phyloP scores from a whole-genome alignment of 495 filamentous ascomycete genomes.

The Daldinia vernicosa region DNA sequence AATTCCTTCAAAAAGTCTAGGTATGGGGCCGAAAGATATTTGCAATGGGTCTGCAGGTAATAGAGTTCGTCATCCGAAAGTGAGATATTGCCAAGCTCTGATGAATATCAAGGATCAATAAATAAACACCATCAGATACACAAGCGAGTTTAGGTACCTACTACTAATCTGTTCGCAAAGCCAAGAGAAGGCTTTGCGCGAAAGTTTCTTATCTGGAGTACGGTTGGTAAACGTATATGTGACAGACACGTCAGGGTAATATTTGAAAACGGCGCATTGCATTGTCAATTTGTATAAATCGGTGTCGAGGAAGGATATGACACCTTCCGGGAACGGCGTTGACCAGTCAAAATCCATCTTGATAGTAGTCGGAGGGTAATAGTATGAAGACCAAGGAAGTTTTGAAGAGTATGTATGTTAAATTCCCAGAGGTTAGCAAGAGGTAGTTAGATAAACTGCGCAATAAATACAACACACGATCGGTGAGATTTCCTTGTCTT shows the following conservation, averaged over 20 bases:
- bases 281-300: constrained; percentile 99
- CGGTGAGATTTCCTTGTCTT: background rate
- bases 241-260: constrained; percentile 84
- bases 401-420: background rate
- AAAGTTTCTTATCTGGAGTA: constrained; percentile 91
- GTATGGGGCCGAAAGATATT: constrained; percentile 81
- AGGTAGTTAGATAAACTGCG: background rate
- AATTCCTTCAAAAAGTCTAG: constrained; percentile 83
- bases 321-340: constrained; percentile 68
- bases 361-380: background rate
- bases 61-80: constrained; percentile 79
- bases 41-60: constrained; percentile 80
- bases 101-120: constrained; percentile 10
- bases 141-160: constrained; percentile 51
- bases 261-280: constrained; percentile 94
- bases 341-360: constrained; percentile 66
- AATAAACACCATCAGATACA: constrained; percentile 4
- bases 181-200: constrained; percentile 83
- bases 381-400: background rate
- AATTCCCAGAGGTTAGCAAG: background rate
- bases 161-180: constrained; percentile 81
- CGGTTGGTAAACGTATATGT: constrained; percentile 95
- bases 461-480: background rate
- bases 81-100: constrained; percentile 80
- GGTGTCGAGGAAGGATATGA: constrained; percentile 93